Base-by-base conservation (phyloP, 2,329 filamentous ascomycete genomes). In the Aspergillus ruber region DNA sequence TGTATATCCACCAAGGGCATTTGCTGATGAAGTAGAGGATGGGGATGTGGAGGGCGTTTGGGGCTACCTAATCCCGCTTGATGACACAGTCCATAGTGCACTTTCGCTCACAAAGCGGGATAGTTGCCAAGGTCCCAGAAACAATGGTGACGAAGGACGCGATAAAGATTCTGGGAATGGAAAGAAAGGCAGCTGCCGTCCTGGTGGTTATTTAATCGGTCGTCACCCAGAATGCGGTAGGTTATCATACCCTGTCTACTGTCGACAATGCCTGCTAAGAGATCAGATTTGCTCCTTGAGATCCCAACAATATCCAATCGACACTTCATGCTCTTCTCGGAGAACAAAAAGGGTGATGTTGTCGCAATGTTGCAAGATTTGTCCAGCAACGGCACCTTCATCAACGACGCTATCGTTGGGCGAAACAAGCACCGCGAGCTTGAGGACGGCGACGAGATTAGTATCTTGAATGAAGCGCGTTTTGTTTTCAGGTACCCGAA, bases 371-470 rank as follows among this genome's bases (percentile, higher is more conserved):
- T 98, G 4, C 90, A 98, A 66, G 93, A 98, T 66, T 73, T 97
- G 17, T 98, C 93, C 6, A 93, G 84, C 63, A 98, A 98, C 64
- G 93, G 93, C 44, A 98, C 94, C 0, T 98, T 90, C 64, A 85
- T 98, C 58, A 97, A 97, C 62, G 90, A 96, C 59, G 85, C 84
- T 13, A 79, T 95, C 25, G 82, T 98, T 20, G 93, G 93, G 20
- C 85, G 91, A 44, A 98, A 98, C 68, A 89, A 95, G 67, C 81
- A 89, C 46, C 82, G 91, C 49, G 89, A 95, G 65, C 77, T 98
- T 23, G 78, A 90, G 58, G 89, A 97, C 58, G 84, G 87, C 33
- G 93, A 98, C 57, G 90, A 97, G 67, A 86, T 98, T 44, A 86
- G 87, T 6, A 84, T 98, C 27, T 77, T 95, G 43, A 84, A 89